Conservation (phyloP, 192 early-diverging fungal species). For the Backusella psychrophila region DNA sequence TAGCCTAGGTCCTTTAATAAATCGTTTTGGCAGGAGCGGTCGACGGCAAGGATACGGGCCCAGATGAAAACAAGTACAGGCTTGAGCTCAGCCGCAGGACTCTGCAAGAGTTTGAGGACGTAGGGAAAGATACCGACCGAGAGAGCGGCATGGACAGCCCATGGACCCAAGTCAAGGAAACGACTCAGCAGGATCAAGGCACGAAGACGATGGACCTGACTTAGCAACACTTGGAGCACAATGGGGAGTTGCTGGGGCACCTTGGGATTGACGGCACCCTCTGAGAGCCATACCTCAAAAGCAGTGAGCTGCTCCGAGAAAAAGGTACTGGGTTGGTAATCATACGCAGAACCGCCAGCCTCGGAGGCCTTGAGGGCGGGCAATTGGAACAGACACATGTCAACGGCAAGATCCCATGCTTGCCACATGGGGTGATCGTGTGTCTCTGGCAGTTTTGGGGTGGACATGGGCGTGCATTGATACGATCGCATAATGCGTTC, state of each 20-base stretch:
- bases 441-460: conserved; percentile 81
- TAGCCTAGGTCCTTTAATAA: conserved; percentile 89
- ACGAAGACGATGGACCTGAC: conserved; percentile 90
- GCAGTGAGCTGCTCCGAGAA: conserved; percentile 97
- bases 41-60: conserved; percentile 94
- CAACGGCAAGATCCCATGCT: conserved; percentile 92
- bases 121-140: conserved; percentile 97
- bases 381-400: conserved; percentile 89
- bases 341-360: conserved; percentile 36
- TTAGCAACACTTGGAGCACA: conserved; percentile 93
- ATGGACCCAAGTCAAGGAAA: conserved; percentile 90
- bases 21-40: conserved; percentile 85
- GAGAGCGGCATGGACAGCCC: conserved; percentile 92
- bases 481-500: conserved; percentile 95
- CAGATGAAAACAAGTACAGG: conserved; percentile 97
- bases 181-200: conserved; percentile 89
- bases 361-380: conserved; percentile 67
- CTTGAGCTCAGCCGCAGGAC: conserved; percentile 88
- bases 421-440: conserved; percentile 97
- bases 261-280: conserved; percentile 75
- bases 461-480: conserved; percentile 88
- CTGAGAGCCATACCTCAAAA: conserved; percentile 94
- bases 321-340: conserved; percentile 83
- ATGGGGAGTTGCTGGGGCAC: conserved; percentile 93
- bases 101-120: conserved; percentile 91